phyloP scores from a whole-genome alignment of 306 rosid genomes.

The Quercus berberidifolia region DNA sequence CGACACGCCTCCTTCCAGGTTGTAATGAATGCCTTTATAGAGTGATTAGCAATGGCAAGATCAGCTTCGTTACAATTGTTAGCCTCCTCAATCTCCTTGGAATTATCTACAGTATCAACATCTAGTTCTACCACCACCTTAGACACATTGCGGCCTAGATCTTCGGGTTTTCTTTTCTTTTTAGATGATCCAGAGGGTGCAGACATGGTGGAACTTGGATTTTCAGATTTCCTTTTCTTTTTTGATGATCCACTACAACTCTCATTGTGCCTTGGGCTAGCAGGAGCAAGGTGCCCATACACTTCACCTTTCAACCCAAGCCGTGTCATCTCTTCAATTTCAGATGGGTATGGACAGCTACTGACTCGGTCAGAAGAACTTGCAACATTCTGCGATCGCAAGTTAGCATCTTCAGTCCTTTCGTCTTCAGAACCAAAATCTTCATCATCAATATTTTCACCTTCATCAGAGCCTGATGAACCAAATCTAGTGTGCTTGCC shows the following conservation, averaged over 20 bases:
- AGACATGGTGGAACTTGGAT: constrained; percentile 16
- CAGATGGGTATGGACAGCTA: constrained; percentile 95
- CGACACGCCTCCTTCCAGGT: constrained; percentile 82
- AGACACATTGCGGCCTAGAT: too few species aligned
- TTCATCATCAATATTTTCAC: too few species aligned
- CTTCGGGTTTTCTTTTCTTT: constrained; percentile 24
- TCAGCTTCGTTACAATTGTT: constrained; percentile 10
- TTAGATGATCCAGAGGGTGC: constrained; percentile 21
- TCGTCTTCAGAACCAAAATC: too few species aligned
- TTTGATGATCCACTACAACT: constrained; percentile 27
- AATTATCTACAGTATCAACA: too few species aligned
- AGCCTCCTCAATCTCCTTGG: constrained; percentile 15
- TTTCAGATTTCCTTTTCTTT: constrained; percentile 28
- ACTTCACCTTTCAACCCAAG: constrained; percentile 56
- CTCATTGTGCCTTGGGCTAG: constrained; percentile 26
- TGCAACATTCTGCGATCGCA: constrained; percentile 37
- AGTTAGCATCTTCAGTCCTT: background rate
- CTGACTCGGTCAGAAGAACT: constrained; percentile 57
- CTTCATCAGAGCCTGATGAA: constrained; percentile 24
- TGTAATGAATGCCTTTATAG: constrained; percentile 60
- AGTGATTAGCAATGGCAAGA: constrained; percentile 34
- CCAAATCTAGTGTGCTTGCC: constrained; percentile 74
- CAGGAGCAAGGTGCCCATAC: constrained; percentile 21
- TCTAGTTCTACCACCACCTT: too few species aligned
- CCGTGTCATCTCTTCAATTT: constrained; percentile 72